Conservation (phyloP, 1,284 basidiomycete species). For the Filobasidium uniguttulatum region DNA sequence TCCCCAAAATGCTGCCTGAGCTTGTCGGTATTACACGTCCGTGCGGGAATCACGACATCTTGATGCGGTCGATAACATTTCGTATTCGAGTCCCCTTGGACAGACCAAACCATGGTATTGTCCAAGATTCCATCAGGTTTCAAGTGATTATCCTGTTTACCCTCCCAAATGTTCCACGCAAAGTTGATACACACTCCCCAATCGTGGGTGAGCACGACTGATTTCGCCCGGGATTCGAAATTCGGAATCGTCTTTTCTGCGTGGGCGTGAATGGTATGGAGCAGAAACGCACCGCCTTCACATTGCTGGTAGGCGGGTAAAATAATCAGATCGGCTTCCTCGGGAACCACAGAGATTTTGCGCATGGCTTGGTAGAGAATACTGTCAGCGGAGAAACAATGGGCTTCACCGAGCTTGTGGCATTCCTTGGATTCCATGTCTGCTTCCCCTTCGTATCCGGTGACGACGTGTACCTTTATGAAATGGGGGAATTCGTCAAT, state of each 20-base stretch:
- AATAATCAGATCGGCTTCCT: conserved; percentile 38
- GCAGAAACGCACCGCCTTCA: conserved; percentile 24
- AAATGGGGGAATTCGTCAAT: conserved; percentile 25
- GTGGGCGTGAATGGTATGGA: conserved; percentile 35
- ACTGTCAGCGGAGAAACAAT: conserved; percentile 36
- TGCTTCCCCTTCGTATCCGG: conserved; percentile 24
- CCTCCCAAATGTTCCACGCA: conserved; percentile 35
- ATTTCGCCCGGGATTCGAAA: conserved; percentile 23
- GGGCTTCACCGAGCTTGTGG: conserved; percentile 26
- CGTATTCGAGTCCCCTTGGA: conserved; percentile 35
- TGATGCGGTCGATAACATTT: conserved; percentile 35
- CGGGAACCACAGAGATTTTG: conserved; percentile 28
- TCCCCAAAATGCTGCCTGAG: conserved; percentile 26
- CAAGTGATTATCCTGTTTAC: conserved; percentile 20
- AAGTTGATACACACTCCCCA: conserved; percentile 37
- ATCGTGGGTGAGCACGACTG: conserved; percentile 38
- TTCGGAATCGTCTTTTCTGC: conserved; percentile 28
- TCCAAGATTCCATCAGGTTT: conserved; percentile 30
- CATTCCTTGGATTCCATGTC: conserved; percentile 27
- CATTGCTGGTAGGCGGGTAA: conserved; percentile 39
- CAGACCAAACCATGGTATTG: conserved; percentile 31
- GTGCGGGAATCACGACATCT: conserved; percentile 35
- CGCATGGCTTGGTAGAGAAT: conserved; percentile 33
- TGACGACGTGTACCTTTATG: conserved; percentile 33
- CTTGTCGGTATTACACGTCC: conserved; percentile 26